phyloP scores from a whole-genome alignment of 2,329 filamentous ascomycete species.

The Stagonosporopsis tanaceti region DNA sequence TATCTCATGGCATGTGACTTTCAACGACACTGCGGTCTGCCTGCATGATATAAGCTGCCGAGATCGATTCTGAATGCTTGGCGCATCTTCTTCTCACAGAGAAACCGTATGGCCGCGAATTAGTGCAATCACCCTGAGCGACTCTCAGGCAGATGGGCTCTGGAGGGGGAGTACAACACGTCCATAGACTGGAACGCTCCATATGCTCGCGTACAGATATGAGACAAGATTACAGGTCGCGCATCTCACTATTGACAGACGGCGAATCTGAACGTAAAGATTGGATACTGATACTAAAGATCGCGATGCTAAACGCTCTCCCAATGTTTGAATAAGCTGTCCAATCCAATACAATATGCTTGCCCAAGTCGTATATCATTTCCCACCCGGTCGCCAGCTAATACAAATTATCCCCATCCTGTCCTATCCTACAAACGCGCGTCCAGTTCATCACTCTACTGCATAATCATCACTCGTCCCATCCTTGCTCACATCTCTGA shows the following conservation, averaged over 20 bases:
- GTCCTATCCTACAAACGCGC: slow-evolving; percentile 3
- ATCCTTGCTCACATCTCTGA: slow-evolving; percentile 14
- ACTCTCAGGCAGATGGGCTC: too few relatives aligned
- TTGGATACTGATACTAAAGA: slow-evolving; percentile 2
- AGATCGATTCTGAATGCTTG: too few relatives aligned
- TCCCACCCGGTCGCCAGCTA: slow-evolving; percentile 1
- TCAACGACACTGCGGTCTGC: too few relatives aligned
- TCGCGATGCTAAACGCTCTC: not conserved
- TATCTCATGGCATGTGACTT: not conserved
- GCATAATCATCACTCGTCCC: slow-evolving; percentile 6
- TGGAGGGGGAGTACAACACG: too few relatives aligned
- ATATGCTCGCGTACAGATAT: too few relatives aligned
- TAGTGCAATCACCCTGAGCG: too few relatives aligned
- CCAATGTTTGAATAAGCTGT: slow-evolving; percentile 7
- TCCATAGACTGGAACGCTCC: too few relatives aligned
- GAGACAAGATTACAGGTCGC: too few relatives aligned
- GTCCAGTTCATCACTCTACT: slow-evolving; percentile 1
- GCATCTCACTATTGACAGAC: not conserved
- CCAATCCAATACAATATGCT: not conserved
- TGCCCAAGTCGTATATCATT: slow-evolving; percentile 5
- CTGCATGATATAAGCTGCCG: too few relatives aligned
- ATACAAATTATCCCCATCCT: slow-evolving; percentile 5
- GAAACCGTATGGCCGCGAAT: too few relatives aligned
- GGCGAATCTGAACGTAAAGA: not conserved
- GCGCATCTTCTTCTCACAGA: too few relatives aligned